Conservation (phyloP, 2,329 filamentous ascomycete species). For the Pyrenochaeta sp. region DNA sequence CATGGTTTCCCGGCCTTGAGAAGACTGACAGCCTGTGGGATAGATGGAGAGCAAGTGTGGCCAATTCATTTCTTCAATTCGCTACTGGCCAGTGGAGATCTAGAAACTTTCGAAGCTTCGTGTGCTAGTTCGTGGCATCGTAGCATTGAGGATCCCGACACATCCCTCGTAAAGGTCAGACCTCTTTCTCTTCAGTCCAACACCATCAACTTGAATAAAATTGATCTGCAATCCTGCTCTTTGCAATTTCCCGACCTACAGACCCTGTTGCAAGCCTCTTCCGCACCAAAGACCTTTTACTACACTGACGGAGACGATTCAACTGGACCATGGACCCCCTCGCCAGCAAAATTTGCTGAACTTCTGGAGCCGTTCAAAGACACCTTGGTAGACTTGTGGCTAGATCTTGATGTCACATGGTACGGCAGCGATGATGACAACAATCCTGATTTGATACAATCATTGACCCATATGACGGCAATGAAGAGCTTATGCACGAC, state of each 20-base stretch:
- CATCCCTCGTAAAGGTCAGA: too few relatives aligned
- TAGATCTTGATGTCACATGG: not conserved
- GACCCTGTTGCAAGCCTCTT: not conserved
- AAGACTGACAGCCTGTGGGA: too few relatives aligned
- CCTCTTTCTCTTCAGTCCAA: not conserved
- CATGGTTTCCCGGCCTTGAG: not conserved
- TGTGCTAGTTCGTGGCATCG: too few relatives aligned
- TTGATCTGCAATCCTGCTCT: not conserved
- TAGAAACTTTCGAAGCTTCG: too few relatives aligned
- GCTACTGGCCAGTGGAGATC: too few relatives aligned
- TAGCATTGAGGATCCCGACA: too few relatives aligned
- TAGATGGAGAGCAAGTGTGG: too few relatives aligned
- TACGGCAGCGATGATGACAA: not conserved
- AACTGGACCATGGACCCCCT: not conserved
- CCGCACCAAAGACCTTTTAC: not conserved
- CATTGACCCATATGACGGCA: slow-evolving; percentile 1
- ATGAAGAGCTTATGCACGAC: not conserved
- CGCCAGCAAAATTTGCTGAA: not conserved
- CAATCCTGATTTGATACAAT: not conserved
- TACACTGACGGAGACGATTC: not conserved
- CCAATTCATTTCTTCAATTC: too few relatives aligned
- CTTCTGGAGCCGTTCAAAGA: slow-evolving; percentile 6
- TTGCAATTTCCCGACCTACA: not conserved
- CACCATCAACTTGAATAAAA: not conserved
- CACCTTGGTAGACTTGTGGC: slow-evolving; percentile 7